Conservation (phyloP, 176 grass and related monocot species). For the Avena insularis region DNA sequence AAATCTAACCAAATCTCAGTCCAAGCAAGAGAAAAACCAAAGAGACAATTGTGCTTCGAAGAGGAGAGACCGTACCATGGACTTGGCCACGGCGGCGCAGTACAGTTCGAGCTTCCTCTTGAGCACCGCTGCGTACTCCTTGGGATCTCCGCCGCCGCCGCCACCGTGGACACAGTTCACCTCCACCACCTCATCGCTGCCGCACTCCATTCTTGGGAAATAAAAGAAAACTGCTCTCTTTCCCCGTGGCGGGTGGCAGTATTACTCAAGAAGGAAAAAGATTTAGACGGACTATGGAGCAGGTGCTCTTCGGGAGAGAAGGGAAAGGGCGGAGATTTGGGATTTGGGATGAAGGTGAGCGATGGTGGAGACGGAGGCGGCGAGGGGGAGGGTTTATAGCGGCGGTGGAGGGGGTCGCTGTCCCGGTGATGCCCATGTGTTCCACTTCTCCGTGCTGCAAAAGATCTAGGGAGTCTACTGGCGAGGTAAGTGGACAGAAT, state of each 20-base stretch:
- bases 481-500: conserved; percentile 15
- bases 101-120: conserved; percentile 84
- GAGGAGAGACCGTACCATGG: conserved; percentile 52
- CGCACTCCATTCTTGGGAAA: conserved; percentile 32
- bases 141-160: conserved; percentile 42
- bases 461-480: conserved; percentile 4
- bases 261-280: not conserved
- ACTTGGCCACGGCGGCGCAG: conserved; percentile 83
- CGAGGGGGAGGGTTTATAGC: conserved; percentile 32
- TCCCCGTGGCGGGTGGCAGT: not conserved
- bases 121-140: conserved; percentile 57
- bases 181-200: conserved; percentile 50
- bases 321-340: not conserved
- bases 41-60: not conserved
- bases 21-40: not conserved
- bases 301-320: not conserved
- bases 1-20: not conserved
- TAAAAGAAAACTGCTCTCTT: not conserved
- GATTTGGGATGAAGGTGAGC: not conserved
- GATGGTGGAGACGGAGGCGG: not conserved
- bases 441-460: not conserved
- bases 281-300: not conserved
- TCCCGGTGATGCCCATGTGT: conserved; percentile 20
- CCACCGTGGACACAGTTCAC: conserved; percentile 34
- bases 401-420: not conserved